phyloP scores from a whole-genome alignment of 2,329 filamentous ascomycete genomes.

The Rutstroemia sp. region DNA sequence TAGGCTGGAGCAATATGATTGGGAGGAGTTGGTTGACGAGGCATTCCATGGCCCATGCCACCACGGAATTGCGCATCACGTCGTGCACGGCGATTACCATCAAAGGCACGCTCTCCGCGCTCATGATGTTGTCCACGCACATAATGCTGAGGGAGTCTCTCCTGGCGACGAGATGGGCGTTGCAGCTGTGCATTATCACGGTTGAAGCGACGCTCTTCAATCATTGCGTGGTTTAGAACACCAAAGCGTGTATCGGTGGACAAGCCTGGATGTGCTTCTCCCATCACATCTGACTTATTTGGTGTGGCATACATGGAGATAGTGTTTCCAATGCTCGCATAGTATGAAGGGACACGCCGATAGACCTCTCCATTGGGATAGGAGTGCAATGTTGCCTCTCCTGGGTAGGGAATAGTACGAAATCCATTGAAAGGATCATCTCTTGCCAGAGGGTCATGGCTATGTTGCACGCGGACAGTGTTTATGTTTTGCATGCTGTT shows the following conservation, averaged over 20 bases:
- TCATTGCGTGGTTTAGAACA: neutral
- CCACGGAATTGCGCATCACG: neutral
- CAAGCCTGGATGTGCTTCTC: slow-evolving; percentile 2
- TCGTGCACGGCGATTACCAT: neutral
- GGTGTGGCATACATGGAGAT: neutral
- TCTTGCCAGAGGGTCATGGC: neutral
- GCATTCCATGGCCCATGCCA: neutral
- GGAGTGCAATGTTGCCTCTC: neutral
- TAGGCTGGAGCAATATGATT: no score
- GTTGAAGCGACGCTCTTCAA: neutral
- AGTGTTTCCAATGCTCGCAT: neutral
- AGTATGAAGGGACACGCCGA: neutral
- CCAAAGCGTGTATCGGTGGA: slow-evolving; percentile 5
- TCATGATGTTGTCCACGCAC: neutral
- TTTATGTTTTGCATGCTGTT: slow-evolving; percentile 16
- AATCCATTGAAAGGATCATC: slow-evolving; percentile 2
- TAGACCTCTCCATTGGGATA: neutral
- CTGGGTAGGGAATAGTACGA: slow-evolving; percentile 1
- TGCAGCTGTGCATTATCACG: neutral
- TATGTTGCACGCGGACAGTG: slow-evolving; percentile 9
- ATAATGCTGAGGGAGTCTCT: neutral
- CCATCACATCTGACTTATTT: neutral
- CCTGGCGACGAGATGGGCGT: neutral
- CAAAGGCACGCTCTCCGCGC: neutral
- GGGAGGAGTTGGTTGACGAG: no score